Base-by-base conservation (phyloP, 352 stramenopile genomes). In the Elongisporangium undulatum region DNA sequence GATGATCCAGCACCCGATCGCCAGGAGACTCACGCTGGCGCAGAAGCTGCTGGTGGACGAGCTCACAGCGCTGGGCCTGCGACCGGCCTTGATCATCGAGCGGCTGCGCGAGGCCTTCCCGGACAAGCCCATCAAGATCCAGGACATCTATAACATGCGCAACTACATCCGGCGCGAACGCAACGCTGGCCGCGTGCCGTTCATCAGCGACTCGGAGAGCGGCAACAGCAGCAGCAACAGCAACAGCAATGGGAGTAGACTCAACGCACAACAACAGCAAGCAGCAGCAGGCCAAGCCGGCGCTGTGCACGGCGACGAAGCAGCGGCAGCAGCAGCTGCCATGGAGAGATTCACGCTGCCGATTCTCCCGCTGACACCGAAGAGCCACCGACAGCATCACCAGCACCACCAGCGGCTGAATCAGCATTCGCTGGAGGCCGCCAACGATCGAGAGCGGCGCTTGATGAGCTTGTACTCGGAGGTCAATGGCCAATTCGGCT, bases 121-220 rank as follows among this genome's bases (percentile, higher is more conserved):
- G 5, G 62, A 72, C 49, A 76, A 77, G 29, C 64, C 62, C n/a
- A 60, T 85, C 48, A 77, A 76, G 49, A 68, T 80, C 45, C 72
- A 77, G 56, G 75, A 80, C 58, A 75, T 85, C 34, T 85, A 82
- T 70, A 82, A 85, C 59, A 56, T 61, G 39, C 72, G 72, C 53
- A 81, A 77, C 57, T 74, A 67, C 51, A 79, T 85, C 26, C 68
- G 68, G 0, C 63, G 63, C 17, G 75, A 85, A 22, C 63, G 73
- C 21, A 62, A 62, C 12, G 73, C 70, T 17, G 70, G 70, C 0
- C 61, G 73, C 7, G 61, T 66, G n/a, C 64, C 73, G n/a, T 79
- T 72, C 57, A 34, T 58, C 2, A 45, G 45, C 23, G 48, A 38
- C n/a, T 26, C 5, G 3, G 26, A 48, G 2, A 19, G 23, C 2